Conservation (phyloP, 2,329 filamentous ascomycete genomes). For the Dactylellina sp. region DNA sequence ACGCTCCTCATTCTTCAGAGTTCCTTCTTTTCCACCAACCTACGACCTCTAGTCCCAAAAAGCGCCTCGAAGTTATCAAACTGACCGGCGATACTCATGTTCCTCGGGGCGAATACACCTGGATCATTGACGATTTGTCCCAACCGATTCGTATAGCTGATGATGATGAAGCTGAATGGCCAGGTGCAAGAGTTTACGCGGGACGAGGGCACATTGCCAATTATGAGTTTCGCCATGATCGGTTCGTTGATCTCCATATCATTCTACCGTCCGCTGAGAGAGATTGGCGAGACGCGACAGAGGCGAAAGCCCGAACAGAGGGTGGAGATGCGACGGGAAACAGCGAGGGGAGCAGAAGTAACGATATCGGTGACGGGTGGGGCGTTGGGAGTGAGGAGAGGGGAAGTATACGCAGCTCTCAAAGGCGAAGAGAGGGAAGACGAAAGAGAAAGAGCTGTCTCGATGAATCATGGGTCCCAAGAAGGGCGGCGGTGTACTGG, state of each 20-base stretch:
- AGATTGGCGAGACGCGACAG: constrained; percentile 31
- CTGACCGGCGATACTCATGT: constrained; percentile 92
- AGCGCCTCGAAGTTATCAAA: constrained; percentile 82
- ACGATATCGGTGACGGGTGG: constrained; percentile 35
- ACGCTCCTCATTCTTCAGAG: constrained; percentile 87
- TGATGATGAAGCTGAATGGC: constrained; percentile 49
- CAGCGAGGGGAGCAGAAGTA: constrained; percentile 5
- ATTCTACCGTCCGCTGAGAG: constrained; percentile 38
- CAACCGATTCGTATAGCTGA: constrained; percentile 25
- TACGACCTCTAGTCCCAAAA: constrained; percentile 68
- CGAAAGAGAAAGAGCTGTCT: constrained; percentile 16
- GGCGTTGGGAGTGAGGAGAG: constrained; percentile 37
- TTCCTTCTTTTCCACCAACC: constrained; percentile 85
- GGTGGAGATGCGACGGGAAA: neutral
- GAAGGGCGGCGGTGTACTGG: constrained; percentile 43
- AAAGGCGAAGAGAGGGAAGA: neutral
- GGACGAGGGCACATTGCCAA: constrained; percentile 27
- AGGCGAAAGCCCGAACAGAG: neutral
- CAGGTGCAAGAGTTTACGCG: constrained; percentile 39
- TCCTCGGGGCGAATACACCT: constrained; percentile 85
- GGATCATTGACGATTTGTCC: constrained; percentile 79
- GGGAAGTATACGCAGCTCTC: neutral
- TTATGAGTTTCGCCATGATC: constrained; percentile 26
- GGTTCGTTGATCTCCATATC: constrained; percentile 27
- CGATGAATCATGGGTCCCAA: constrained; percentile 38